These are phyloP conservation scores for Trametes hirsuta DNA, from an alignment of 1,284 basidiomycete genomes.

Conservation along the genomic window DNA sequence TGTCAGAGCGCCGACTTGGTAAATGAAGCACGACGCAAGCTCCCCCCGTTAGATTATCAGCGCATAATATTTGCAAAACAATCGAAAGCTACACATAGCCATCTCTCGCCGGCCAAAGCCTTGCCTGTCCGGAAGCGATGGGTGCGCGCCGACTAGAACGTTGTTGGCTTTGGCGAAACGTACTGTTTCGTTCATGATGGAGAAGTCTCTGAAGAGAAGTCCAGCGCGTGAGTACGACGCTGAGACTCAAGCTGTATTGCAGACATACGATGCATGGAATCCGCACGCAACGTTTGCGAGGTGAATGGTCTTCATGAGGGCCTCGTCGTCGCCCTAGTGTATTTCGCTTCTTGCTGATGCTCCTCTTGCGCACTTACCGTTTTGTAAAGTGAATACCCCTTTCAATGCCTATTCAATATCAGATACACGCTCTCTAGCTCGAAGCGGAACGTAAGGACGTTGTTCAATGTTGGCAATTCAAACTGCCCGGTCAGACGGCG, in stretches of 20 bases:
- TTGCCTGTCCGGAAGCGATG: constrained; percentile 63
- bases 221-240: background rate
- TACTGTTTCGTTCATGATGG: constrained; percentile 65
- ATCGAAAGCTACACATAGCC: constrained; percentile 38
- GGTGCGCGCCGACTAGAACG: constrained; percentile 62
- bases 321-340: constrained; percentile 58
- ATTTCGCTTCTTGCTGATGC: background rate
- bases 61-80: too few species aligned
- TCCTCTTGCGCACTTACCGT: constrained; percentile 40
- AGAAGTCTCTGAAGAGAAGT: constrained; percentile 49
- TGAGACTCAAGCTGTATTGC: background rate
- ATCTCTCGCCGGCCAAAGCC: constrained; percentile 69
- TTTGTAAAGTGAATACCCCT: constrained; percentile 56
- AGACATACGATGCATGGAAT: constrained; percentile 63
- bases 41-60: constrained; percentile 45
- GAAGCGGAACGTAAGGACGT: background rate
- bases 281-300: constrained; percentile 68
- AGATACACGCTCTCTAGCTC: background rate
- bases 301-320: constrained; percentile 64
- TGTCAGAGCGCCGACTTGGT: constrained; percentile 62
- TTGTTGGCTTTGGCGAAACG: constrained; percentile 52
- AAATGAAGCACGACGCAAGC: constrained; percentile 58
- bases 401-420: background rate
- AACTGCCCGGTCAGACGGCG: too few species aligned
- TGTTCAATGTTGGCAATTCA: background rate